phyloP scores from a whole-genome alignment of 1,284 basidiomycete genomes.

The Naganishia sp. region DNA sequence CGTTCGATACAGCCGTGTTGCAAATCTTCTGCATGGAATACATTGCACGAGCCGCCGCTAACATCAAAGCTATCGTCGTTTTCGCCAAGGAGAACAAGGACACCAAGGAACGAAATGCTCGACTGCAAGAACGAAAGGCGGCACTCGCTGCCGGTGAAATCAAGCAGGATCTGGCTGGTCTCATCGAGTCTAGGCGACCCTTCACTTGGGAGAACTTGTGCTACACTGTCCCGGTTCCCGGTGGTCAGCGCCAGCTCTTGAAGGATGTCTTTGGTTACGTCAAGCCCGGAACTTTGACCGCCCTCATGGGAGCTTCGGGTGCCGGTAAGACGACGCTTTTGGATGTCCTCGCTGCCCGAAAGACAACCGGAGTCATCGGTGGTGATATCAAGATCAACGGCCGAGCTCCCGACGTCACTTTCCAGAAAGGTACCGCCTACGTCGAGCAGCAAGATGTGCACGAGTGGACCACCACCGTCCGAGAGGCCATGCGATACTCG shows the following conservation, averaged over 20 bases:
- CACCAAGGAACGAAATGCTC: constrained; percentile 65
- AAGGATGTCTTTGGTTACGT: constrained; percentile 62
- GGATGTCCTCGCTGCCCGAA: constrained; percentile 60
- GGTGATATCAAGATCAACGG: constrained; percentile 60
- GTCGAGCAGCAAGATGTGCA: constrained; percentile 88
- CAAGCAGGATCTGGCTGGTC: constrained; percentile 50
- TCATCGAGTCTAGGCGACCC: constrained; percentile 52
- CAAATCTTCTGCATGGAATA: constrained; percentile 49
- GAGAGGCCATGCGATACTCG: constrained; percentile 62
- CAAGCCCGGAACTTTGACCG: constrained; percentile 61
- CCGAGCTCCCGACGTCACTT: constrained; percentile 55
- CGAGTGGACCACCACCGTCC: constrained; percentile 71
- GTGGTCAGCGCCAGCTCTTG: constrained; percentile 57
- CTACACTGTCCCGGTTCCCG: constrained; percentile 59
- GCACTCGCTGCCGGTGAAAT: constrained; percentile 51
- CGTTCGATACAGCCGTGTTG: constrained; percentile 41
- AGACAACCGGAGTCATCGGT: constrained; percentile 58
- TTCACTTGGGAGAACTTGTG: constrained; percentile 57
- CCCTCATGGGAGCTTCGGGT: constrained; percentile 63
- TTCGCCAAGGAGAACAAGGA: constrained; percentile 73
- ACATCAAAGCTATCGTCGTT: constrained; percentile 58
- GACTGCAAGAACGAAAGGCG: constrained; percentile 62
- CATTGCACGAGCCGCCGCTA: constrained; percentile 45
- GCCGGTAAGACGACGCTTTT: constrained; percentile 61
- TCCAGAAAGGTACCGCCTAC: constrained; percentile 60